These are phyloP conservation scores for Tolypocladium guangdongense DNA, from an alignment of 2,329 filamentous ascomycete genomes.

Conservation along the genomic window DNA sequence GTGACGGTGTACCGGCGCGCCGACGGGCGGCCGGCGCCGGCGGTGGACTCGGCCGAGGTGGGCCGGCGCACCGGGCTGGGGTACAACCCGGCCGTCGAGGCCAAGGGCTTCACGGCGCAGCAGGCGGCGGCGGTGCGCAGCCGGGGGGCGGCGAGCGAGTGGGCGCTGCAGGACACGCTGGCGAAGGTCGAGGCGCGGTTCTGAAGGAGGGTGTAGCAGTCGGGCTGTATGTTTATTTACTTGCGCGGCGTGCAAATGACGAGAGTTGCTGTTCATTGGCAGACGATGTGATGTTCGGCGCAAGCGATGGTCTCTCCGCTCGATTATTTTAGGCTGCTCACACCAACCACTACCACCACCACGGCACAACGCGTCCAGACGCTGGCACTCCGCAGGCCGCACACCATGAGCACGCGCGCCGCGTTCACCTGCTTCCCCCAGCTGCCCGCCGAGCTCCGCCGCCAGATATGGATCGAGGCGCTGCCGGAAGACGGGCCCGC, in stretches of 20 bases:
- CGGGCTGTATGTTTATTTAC: too few species aligned
- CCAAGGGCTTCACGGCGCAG: slow-evolving; percentile 73
- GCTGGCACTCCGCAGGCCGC: too few species aligned
- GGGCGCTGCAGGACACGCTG: slow-evolving; percentile 61
- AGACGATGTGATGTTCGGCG: too few species aligned
- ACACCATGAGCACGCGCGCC: background rate
- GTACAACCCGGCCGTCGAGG: slow-evolving; percentile 86
- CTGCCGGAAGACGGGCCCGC: slow-evolving; percentile 7
- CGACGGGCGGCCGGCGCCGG: slow-evolving; percentile 56
- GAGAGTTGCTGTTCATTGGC: background rate
- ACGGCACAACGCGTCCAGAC: too few species aligned
- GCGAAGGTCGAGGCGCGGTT: slow-evolving; percentile 19
- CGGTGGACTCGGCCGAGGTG: slow-evolving; percentile 52
- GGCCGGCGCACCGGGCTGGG: slow-evolving; percentile 59
- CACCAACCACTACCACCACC: background rate
- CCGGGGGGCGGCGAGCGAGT: slow-evolving; percentile 52
- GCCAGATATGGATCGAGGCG: slow-evolving; percentile 11
- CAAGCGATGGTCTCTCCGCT: too few species aligned
- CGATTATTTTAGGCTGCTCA: too few species aligned
- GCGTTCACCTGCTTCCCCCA: slow-evolving; percentile 10
- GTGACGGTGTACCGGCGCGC: slow-evolving; percentile 81
- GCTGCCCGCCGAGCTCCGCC: slow-evolving; percentile 15
- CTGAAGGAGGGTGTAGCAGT: background rate
- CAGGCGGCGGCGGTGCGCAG: slow-evolving; percentile 65
- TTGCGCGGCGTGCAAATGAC: background rate